Conservation (phyloP, 345 rosid species). For the Lepidium sativum region DNA sequence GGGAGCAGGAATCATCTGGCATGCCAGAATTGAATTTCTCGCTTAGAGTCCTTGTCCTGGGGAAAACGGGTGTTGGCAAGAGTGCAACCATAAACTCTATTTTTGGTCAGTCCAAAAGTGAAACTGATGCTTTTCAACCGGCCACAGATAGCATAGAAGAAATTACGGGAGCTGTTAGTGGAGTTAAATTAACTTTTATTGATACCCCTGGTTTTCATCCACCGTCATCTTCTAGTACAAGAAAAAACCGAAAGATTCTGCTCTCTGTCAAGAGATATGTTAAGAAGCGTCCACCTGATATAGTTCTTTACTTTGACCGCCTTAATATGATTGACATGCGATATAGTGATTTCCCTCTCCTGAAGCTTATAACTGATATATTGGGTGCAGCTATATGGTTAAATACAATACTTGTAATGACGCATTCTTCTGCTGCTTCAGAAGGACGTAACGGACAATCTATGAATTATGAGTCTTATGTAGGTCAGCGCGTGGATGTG, state of each 20-base stretch:
- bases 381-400: slow-evolving; percentile 82
- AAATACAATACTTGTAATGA: slow-evolving; percentile 81
- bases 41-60: slow-evolving; percentile 65
- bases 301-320: slow-evolving; percentile 75
- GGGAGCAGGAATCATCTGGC: slow-evolving; percentile 66
- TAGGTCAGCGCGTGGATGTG: slow-evolving; percentile 52
- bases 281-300: slow-evolving; percentile 70
- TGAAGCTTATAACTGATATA: slow-evolving; percentile 68
- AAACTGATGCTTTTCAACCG: slow-evolving; percentile 73
- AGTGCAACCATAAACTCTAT: slow-evolving; percentile 94
- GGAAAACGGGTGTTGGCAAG: slow-evolving; percentile 94
- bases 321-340: slow-evolving; percentile 56
- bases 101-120: slow-evolving; percentile 54
- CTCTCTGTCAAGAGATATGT: slow-evolving; percentile 57
- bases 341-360: slow-evolving; percentile 61
- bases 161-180: slow-evolving; percentile 55
- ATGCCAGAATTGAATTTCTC: slow-evolving; percentile 61
- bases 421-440: slow-evolving; percentile 62
- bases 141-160: slow-evolving; percentile 61
- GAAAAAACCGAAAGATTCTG: slow-evolving; percentile 71
- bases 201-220: slow-evolving; percentile 89
- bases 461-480: slow-evolving; percentile 62
- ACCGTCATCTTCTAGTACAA: slow-evolving; percentile 38
- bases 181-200: slow-evolving; percentile 67
- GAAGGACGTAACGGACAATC: slow-evolving; percentile 71